Conservation (phyloP, 257 asterid genomes). For the Primulina eburnea region DNA sequence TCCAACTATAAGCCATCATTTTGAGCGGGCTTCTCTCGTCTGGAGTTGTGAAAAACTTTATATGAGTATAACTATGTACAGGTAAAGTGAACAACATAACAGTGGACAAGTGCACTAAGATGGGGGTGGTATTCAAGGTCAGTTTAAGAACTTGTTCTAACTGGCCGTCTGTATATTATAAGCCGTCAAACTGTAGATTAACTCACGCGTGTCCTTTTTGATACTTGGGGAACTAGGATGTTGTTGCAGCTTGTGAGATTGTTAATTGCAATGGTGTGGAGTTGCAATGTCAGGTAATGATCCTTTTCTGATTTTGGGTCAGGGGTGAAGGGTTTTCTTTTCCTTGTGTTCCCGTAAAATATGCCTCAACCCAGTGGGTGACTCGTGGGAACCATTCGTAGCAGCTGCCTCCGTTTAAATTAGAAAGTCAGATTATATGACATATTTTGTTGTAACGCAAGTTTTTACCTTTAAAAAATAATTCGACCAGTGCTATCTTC, state of each 20-base stretch:
- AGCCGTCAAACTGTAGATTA: background rate
- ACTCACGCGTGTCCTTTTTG: constrained; percentile 14
- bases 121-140: constrained; percentile 94
- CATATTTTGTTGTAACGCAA: too few species aligned
- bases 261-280: constrained; percentile 84
- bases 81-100: constrained; percentile 99
- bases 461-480: too few species aligned
- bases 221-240: constrained; percentile 56
- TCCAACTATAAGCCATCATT: background rate
- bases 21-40: constrained; percentile 17
- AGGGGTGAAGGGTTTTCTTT: background rate
- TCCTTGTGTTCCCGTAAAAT: background rate
- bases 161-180: background rate
- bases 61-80: constrained; percentile 28
- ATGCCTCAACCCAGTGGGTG: background rate
- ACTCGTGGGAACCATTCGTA: background rate
- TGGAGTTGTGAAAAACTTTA: constrained; percentile 14
- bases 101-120: constrained; percentile 91
- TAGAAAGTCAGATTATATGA: background rate
- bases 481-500: background rate
- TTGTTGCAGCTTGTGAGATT: constrained; percentile 97
- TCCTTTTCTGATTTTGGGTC: background rate
- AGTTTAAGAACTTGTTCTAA: constrained; percentile 26
- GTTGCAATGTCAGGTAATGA: constrained; percentile 90
- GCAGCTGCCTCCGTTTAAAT: background rate